Percentiles rank a stretch among this genome's conserved stretches.
These are phyloP conservation scores for thale cress (Arabidopsis thaliana) DNA, from an alignment of 345 rosid genomes.

Conservation along the genomic window DNA sequence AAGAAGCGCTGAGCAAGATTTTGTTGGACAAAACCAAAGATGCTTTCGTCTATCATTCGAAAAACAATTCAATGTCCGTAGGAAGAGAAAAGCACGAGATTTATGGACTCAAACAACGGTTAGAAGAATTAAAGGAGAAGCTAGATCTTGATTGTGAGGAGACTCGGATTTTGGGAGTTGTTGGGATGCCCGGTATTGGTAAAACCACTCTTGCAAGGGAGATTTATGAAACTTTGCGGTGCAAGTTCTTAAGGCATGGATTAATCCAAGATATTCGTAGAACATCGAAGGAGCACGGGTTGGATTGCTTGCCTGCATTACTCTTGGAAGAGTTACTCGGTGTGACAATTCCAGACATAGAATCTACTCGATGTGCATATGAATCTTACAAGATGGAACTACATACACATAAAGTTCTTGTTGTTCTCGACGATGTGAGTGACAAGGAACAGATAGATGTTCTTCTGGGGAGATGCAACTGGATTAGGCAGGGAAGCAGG, in stretches of 20 bases:
- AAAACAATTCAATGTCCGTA: no score
- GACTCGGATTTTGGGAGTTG: conserved; percentile 16
- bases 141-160: neutral
- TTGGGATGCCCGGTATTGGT: conserved; percentile 26
- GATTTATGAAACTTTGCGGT: neutral
- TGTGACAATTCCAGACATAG: neutral
- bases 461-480: conserved; percentile 2
- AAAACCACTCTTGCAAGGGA: conserved; percentile 16
- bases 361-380: neutral
- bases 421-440: conserved; percentile 25
- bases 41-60: no score
- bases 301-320: no score
- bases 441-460: neutral
- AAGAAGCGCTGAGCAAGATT: no score
- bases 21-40: no score
- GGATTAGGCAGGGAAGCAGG: conserved; percentile 28
- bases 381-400: neutral
- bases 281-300: neutral
- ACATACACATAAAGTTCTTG: neutral
- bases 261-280: conserved; percentile 13
- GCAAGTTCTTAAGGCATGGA: neutral
- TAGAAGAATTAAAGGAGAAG: neutral
- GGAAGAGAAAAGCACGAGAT: no score
- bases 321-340: neutral
- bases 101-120: no score